Evolutionary conservation across 257 asterid species (phyloP).

Genomic region (Verbascum thapsus): DNA sequence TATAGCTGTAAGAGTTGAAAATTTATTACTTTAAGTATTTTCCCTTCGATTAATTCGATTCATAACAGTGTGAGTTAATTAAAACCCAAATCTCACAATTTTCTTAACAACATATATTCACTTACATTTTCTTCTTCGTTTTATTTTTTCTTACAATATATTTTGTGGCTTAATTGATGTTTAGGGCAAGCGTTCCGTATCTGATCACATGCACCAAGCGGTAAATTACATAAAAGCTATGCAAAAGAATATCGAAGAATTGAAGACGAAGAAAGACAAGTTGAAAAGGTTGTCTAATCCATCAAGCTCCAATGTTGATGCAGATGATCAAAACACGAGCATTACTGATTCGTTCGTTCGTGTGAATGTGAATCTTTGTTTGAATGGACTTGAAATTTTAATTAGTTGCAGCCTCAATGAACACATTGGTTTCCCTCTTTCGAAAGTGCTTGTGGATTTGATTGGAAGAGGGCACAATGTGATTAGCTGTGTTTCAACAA

Average conservation of each 20-base stretch:
- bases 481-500: slow-evolving; percentile 32
- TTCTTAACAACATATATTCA: no score
- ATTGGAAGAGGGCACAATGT: slow-evolving; percentile 25
- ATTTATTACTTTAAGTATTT: no score
- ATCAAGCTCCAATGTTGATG: background rate
- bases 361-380: slow-evolving; percentile 27
- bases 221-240: slow-evolving; percentile 44
- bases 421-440: no score
- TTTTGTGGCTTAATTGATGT: background rate
- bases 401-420: slow-evolving; percentile 16
- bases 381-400: slow-evolving; percentile 38
- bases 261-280: slow-evolving; percentile 35
- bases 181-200: slow-evolving; percentile 54
- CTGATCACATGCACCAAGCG: slow-evolving; percentile 49
- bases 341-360: background rate
- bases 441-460: slow-evolving; percentile 39
- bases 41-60: no score
- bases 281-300: slow-evolving; percentile 16
- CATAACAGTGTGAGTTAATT: no score
- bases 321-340: background rate
- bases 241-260: slow-evolving; percentile 41
- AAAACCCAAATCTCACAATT: background rate
- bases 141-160: background rate
- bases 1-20: no score
- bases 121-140: no score